Percentiles rank a stretch among this genome's conserved stretches.
phyloP scores from a whole-genome alignment of 2,329 filamentous ascomycete species.

The Myriosclerotinia curreyana region DNA sequence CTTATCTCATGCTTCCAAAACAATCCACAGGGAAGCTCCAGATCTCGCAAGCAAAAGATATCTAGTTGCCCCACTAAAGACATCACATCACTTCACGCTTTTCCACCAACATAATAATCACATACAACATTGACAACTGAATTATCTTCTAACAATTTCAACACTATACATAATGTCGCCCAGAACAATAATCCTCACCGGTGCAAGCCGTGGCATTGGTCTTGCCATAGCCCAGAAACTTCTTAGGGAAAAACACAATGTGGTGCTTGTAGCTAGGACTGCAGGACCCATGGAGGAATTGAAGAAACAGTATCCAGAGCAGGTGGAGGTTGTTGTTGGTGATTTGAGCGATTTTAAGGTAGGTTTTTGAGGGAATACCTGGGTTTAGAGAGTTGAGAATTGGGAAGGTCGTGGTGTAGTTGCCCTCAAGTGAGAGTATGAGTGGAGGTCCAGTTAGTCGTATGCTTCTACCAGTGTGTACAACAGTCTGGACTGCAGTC shows the following conservation, averaged over 20 bases:
- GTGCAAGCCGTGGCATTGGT: conserved; percentile 62
- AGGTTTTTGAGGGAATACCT: conserved; percentile 25
- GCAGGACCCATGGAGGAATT: conserved; percentile 49
- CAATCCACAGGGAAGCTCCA: not conserved
- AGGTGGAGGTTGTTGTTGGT: conserved; percentile 55
- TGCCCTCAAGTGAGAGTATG: not conserved
- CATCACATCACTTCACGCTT: not conserved
- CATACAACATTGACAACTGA: not conserved
- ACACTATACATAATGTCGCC: conserved; percentile 42
- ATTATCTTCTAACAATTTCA: not conserved
- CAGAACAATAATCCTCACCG: conserved; percentile 69
- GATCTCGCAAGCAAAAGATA: not conserved
- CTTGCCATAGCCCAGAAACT: conserved; percentile 54
- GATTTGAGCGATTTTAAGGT: conserved; percentile 56
- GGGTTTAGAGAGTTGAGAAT: not conserved
- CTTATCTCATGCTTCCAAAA: not conserved
- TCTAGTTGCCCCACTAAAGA: conserved; percentile 10
- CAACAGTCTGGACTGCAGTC: too few species aligned
- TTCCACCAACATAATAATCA: not conserved
- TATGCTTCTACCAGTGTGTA: too few species aligned
- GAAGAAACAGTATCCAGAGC: conserved; percentile 50
- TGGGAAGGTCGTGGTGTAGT: not conserved
- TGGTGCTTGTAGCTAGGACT: conserved; percentile 58
- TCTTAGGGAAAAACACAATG: conserved; percentile 53
- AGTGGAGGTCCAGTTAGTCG: not conserved